Percentiles rank a stretch among this genome's conserved stretches.
phyloP scores from a whole-genome alignment of 345 rosid genomes.

The Bretschneidera sinensis region DNA sequence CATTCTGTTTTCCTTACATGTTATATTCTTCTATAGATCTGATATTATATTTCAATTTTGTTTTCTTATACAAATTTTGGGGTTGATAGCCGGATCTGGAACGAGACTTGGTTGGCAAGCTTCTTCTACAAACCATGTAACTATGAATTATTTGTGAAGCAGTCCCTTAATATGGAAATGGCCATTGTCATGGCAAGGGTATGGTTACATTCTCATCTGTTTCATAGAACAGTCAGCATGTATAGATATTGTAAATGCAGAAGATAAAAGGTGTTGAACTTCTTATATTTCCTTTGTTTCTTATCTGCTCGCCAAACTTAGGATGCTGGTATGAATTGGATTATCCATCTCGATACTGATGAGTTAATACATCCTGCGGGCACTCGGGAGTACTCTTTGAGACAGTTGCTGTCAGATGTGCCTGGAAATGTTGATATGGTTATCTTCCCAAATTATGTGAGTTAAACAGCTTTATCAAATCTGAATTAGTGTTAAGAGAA shows the following conservation, averaged over 20 bases:
- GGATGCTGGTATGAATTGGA: conserved; percentile 91
- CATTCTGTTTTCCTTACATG: neutral
- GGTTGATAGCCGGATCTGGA: conserved; percentile 81
- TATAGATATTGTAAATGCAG: neutral
- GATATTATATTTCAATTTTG: neutral
- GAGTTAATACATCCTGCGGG: conserved; percentile 89
- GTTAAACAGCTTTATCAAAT: conserved; percentile 23
- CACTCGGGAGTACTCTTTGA: conserved; percentile 68
- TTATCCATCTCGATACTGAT: conserved; percentile 92
- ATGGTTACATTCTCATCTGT: conserved; percentile 27
- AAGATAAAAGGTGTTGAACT: neutral
- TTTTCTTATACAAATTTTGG: neutral
- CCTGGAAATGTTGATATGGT: conserved; percentile 70
- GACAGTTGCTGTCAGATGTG: conserved; percentile 59
- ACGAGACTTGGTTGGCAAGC: conserved; percentile 88
- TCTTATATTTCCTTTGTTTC: neutral
- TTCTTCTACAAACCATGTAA: conserved; percentile 97
- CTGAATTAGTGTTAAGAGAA: neutral
- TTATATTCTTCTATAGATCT: neutral
- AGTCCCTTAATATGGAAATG: conserved; percentile 98
- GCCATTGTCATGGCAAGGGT: conserved; percentile 95
- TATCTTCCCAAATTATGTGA: conserved; percentile 89
- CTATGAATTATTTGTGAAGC: conserved; percentile 93
- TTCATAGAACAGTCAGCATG: neutral
- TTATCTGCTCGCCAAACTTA: conserved; percentile 19